Evolutionary conservation across 139 green algal species (phyloP).

Genomic region (Chlorella vulgaris): DNA sequence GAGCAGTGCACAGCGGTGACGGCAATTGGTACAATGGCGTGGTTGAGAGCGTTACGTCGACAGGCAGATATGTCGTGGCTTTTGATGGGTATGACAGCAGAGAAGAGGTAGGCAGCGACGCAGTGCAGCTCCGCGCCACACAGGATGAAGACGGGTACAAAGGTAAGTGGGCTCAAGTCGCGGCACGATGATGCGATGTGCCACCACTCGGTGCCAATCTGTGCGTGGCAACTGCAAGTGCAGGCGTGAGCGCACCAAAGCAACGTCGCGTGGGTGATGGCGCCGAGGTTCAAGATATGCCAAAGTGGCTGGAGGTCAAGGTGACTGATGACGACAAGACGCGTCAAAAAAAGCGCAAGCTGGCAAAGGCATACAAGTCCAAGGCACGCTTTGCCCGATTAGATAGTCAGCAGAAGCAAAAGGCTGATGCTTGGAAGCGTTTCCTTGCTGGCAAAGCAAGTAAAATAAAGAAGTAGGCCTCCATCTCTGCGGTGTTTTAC

Average conservation of each 20-base stretch:
- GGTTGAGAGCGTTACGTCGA: conserved; percentile 49
- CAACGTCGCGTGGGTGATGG: conserved; percentile 74
- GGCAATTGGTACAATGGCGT: conserved; percentile 44
- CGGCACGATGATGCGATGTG: too few species aligned
- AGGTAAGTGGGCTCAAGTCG: not conserved
- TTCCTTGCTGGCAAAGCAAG: conserved; percentile 30
- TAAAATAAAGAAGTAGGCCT: not conserved
- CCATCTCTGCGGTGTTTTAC: too few species aligned
- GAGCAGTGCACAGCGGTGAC: conserved; percentile 66
- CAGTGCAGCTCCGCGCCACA: conserved; percentile 54
- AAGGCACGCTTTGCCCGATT: conserved; percentile 82
- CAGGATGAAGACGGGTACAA: conserved; percentile 38
- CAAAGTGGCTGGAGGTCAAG: conserved; percentile 82
- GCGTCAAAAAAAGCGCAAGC: conserved; percentile 76
- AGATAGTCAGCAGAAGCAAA: conserved; percentile 59
- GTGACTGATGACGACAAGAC: conserved; percentile 81
- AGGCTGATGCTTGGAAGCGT: conserved; percentile 40
- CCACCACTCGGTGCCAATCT: not conserved
- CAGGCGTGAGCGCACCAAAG: conserved; percentile 76
- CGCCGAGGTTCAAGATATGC: conserved; percentile 19
- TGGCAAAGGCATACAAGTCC: conserved; percentile 86
- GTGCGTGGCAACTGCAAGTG: conserved; percentile 41
- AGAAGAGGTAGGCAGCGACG: conserved; percentile 64
- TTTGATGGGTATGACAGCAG: conserved; percentile 75
- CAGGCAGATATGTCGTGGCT: conserved; percentile 72